phyloP scores from a whole-genome alignment of 2,329 filamentous ascomycete species.

The Teratosphaeria destructans region DNA sequence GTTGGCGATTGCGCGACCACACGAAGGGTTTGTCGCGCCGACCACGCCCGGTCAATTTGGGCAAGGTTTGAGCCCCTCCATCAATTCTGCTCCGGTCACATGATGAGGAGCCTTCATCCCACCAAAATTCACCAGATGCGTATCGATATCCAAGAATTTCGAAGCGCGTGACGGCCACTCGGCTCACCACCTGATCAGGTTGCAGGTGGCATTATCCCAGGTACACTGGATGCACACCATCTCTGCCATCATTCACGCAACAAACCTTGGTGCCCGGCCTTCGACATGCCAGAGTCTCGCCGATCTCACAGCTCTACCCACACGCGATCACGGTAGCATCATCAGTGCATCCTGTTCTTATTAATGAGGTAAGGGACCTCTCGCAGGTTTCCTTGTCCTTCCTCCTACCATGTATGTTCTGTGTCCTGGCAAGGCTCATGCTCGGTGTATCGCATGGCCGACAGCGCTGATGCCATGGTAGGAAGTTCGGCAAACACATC shows the following conservation, averaged over 20 bases:
- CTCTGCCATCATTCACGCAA: neutral
- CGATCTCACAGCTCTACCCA: neutral
- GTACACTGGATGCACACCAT: neutral
- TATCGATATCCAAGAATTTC: neutral
- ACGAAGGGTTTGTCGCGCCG: neutral
- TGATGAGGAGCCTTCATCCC: neutral
- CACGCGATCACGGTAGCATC: neutral
- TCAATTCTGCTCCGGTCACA: neutral
- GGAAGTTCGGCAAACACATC: constrained; percentile 99
- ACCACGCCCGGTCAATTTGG: neutral
- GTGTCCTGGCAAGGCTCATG: neutral
- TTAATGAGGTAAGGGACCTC: neutral
- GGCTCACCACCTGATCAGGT: no score
- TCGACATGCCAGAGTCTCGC: neutral
- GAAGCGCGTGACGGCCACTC: neutral
- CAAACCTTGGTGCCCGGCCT: neutral
- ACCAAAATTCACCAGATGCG: neutral
- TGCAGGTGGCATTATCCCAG: no score
- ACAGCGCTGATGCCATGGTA: constrained; percentile 29
- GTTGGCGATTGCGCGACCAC: neutral
- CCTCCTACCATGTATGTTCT: constrained; percentile 7
- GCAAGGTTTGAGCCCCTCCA: neutral
- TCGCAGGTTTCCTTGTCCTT: constrained; percentile 1
- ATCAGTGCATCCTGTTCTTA: neutral
- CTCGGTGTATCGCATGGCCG: neutral